Conservation (phyloP, 2,329 filamentous ascomycete species). For the Blastomyces silverae region DNA sequence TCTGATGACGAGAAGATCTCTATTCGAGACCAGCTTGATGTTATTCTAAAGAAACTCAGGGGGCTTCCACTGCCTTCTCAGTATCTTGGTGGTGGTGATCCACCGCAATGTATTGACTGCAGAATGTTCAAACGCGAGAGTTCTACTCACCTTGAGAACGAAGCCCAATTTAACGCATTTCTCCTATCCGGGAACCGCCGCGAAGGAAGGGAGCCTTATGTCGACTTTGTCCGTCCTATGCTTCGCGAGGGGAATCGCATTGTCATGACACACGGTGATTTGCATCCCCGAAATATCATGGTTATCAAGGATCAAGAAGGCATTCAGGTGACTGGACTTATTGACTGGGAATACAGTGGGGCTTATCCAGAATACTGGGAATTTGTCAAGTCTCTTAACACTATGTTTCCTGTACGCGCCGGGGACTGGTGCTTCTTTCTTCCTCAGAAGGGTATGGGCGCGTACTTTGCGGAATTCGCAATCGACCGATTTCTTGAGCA, state of each 20-base stretch:
- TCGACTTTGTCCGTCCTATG: slow-evolving; percentile 14
- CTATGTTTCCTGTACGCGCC: slow-evolving; percentile 12
- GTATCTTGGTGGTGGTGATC: slow-evolving; percentile 16
- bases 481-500: slow-evolving; percentile 17
- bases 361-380: slow-evolving; percentile 26
- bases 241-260: slow-evolving; percentile 15
- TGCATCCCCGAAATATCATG: slow-evolving; percentile 27
- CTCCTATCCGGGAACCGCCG: too few species aligned
- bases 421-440: slow-evolving; percentile 18
- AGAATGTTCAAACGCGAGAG: slow-evolving; percentile 18
- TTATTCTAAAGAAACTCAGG: slow-evolving; percentile 15
- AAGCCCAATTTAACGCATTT: too few species aligned
- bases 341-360: slow-evolving; percentile 25
- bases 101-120: slow-evolving; percentile 16
- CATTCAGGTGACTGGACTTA: slow-evolving; percentile 20
- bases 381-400: slow-evolving; percentile 21
- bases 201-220: slow-evolving; percentile 8
- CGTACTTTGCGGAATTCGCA: slow-evolving; percentile 18
- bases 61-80: slow-evolving; percentile 11
- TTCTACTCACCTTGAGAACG: too few species aligned
- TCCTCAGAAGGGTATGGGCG: slow-evolving; percentile 16
- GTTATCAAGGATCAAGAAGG: slow-evolving; percentile 16
- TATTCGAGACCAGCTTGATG: slow-evolving; percentile 14
- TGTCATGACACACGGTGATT: slow-evolving; percentile 25
- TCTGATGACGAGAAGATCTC: slow-evolving; percentile 10